Conservation (phyloP, 2,329 filamentous ascomycete species). For the Rosellinia necatrix region DNA sequence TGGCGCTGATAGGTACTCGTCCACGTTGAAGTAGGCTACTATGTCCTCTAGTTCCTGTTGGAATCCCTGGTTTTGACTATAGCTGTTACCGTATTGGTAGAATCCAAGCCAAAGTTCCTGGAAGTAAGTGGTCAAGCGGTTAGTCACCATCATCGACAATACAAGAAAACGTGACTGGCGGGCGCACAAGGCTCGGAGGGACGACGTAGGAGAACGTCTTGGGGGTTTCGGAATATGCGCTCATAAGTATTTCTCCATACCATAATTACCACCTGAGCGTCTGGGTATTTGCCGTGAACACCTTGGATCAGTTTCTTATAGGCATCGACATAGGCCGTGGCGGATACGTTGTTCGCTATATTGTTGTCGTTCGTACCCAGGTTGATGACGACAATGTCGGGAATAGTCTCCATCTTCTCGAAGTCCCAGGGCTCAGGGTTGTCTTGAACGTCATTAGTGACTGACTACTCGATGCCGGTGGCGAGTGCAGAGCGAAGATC, state of each 20-base stretch:
- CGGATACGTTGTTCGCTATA: constrained; percentile 46
- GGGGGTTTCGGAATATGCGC: neutral
- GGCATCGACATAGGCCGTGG: constrained; percentile 45
- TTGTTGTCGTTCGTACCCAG: constrained; percentile 55
- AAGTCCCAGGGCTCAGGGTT: constrained; percentile 53
- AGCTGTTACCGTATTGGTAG: constrained; percentile 54
- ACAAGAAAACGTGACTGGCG: neutral
- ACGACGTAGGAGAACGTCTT: neutral
- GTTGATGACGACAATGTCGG: constrained; percentile 53
- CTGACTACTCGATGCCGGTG: neutral
- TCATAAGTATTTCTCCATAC: constrained; percentile 32
- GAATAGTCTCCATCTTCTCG: constrained; percentile 45
- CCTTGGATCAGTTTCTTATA: constrained; percentile 52
- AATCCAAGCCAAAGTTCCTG: constrained; percentile 55
- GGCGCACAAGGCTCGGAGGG: too few species aligned
- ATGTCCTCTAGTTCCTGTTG: constrained; percentile 55
- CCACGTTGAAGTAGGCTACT: constrained; percentile 57
- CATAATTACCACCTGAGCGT: constrained; percentile 52
- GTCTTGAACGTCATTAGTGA: constrained; percentile 35
- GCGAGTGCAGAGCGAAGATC: neutral
- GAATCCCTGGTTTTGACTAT: constrained; percentile 52
- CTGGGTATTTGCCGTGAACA: constrained; percentile 52
- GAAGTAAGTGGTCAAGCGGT: neutral
- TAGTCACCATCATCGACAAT: neutral
- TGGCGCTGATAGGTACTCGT: constrained; percentile 46